Evolutionary conservation across 495 filamentous ascomycete species (phyloP).

Genomic region (Niebla homalea): DNA sequence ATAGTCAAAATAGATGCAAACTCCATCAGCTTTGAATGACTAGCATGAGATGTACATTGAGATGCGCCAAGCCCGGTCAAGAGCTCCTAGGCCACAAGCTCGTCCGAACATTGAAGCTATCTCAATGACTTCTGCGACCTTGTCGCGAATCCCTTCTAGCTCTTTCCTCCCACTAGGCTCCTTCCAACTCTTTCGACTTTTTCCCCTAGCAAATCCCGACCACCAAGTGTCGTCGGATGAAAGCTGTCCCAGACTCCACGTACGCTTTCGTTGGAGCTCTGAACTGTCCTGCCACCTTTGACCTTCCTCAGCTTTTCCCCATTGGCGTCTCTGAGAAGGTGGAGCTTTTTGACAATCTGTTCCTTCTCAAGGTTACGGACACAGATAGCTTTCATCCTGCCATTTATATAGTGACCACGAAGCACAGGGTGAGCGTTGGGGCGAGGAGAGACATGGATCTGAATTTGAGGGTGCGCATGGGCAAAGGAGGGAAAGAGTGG

Average conservation of each 20-base stretch:
- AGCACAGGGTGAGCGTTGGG: slow-evolving; percentile 78
- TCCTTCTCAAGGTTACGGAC: slow-evolving; percentile 70
- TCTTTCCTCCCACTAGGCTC: neutral
- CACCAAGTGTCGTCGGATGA: slow-evolving; percentile 34
- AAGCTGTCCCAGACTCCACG: slow-evolving; percentile 91
- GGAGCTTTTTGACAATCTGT: slow-evolving; percentile 71
- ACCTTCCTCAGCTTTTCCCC: slow-evolving; percentile 73
- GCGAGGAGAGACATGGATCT: slow-evolving; percentile 79
- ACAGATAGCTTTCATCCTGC: slow-evolving; percentile 71
- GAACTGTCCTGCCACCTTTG: slow-evolving; percentile 59
- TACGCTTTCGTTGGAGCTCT: slow-evolving; percentile 79
- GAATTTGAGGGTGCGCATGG: slow-evolving; percentile 68
- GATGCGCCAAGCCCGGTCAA: neutral
- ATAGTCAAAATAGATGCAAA: neutral
- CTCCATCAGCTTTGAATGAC: neutral
- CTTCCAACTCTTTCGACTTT: neutral
- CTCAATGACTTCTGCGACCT: neutral
- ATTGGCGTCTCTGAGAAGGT: slow-evolving; percentile 66
- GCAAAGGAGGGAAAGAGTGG: slow-evolving; percentile 65
- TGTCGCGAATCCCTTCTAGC: neutral
- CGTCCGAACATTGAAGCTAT: neutral
- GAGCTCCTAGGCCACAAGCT: neutral
- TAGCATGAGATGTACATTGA: neutral
- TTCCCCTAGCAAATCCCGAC: slow-evolving; percentile 4
- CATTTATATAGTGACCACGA: slow-evolving; percentile 81